phyloP scores from a whole-genome alignment of 2,329 filamentous ascomycete genomes.

The Aspergillus unguis region DNA sequence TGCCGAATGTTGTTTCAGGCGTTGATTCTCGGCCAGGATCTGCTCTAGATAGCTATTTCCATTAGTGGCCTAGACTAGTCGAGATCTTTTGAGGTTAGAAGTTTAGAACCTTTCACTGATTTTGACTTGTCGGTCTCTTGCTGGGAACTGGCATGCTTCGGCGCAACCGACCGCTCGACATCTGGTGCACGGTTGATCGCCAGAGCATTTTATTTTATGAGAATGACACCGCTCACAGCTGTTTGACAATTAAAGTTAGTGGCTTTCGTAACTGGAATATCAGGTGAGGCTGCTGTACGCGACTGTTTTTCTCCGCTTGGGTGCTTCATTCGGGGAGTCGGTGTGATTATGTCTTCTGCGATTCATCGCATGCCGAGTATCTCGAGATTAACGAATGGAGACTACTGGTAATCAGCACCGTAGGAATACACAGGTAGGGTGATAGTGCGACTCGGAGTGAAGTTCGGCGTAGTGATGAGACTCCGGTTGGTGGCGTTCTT shows the following conservation, averaged over 20 bases:
- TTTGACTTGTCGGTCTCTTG: slow-evolving; percentile 44
- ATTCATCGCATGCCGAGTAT: slow-evolving; percentile 14
- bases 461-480: neutral
- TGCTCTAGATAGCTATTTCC: slow-evolving; percentile 31
- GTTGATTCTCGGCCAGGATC: slow-evolving; percentile 33
- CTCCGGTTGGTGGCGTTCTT: neutral
- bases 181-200: slow-evolving; percentile 42
- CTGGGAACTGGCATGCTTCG: slow-evolving; percentile 40
- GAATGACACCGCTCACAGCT: slow-evolving; percentile 45
- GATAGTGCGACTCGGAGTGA: neutral
- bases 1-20: slow-evolving; percentile 29
- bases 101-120: slow-evolving; percentile 33
- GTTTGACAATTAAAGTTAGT: neutral
- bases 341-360: slow-evolving; percentile 13
- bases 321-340: slow-evolving; percentile 11
- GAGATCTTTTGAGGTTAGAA: neutral
- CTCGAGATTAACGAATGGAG: neutral
- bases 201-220: slow-evolving; percentile 49
- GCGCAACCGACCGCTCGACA: slow-evolving; percentile 39
- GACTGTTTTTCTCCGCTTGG: slow-evolving; percentile 30
- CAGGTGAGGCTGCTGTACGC: slow-evolving; percentile 23
- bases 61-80: neutral
- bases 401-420: neutral
- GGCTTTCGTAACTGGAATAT: neutral
- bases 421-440: neutral